Evolutionary conservation across 2,329 filamentous ascomycete species (phyloP).

Genomic region (Botrytis aclada): DNA sequence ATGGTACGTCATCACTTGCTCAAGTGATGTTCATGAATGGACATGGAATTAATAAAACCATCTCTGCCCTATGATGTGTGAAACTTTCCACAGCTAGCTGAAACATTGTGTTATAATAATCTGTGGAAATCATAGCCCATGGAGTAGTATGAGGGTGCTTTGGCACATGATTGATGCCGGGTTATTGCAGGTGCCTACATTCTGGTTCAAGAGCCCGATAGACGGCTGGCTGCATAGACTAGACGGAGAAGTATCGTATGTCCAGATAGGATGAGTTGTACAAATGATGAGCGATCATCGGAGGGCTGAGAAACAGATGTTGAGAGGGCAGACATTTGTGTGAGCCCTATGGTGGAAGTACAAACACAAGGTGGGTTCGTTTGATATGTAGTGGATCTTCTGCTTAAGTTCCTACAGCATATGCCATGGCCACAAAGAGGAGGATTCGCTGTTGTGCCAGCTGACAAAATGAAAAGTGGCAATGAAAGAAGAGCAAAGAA

Average conservation of each 20-base stretch:
- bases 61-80: constrained; percentile 7
- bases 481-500: not conserved
- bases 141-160: not conserved
- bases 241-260: not conserved
- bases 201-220: constrained; percentile 9
- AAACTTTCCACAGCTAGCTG: not conserved
- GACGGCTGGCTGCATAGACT: not conserved
- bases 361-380: not conserved
- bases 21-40: not conserved
- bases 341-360: not conserved
- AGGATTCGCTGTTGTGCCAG: not conserved
- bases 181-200: not conserved
- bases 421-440: not conserved
- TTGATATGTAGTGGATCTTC: not conserved
- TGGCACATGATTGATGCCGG: constrained; percentile 4
- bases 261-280: not conserved
- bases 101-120: not conserved
- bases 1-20: not conserved
- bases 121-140: not conserved
- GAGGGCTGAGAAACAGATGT: not conserved
- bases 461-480: not conserved
- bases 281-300: constrained; percentile 1
- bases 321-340: constrained; percentile 4
- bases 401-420: not conserved
- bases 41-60: not conserved